Evolutionary conservation across 1,284 basidiomycete genomes (phyloP).

Genomic region (Stereum hirsutum): DNA sequence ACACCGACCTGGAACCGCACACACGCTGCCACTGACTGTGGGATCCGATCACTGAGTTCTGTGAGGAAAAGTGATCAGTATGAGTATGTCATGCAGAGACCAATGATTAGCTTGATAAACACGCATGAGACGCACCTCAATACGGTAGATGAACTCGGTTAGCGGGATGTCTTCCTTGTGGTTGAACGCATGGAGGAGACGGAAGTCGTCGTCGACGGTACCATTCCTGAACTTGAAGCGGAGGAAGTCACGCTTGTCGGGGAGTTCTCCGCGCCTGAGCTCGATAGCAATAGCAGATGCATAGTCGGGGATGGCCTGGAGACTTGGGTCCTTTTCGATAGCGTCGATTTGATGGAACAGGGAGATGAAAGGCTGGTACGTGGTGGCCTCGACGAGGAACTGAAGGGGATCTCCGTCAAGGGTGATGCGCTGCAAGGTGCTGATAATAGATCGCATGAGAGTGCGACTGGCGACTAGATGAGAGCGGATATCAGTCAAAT

Average conservation of each 20-base stretch:
- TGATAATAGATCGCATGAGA: constrained; percentile 61
- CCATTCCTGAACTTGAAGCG: constrained; percentile 85
- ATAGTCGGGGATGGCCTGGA: constrained; percentile 66
- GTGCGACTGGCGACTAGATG: constrained; percentile 69
- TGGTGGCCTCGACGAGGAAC: constrained; percentile 61
- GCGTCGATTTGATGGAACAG: constrained; percentile 74
- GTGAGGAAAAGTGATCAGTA: not conserved
- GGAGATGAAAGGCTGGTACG: constrained; percentile 86
- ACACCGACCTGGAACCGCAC: constrained; percentile 26
- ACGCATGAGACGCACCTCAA: constrained; percentile 51
- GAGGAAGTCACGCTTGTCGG: constrained; percentile 71
- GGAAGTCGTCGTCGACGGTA: constrained; percentile 43
- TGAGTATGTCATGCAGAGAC: too few relatives aligned
- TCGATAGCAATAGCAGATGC: constrained; percentile 75
- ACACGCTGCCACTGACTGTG: constrained; percentile 60
- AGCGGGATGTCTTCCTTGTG: constrained; percentile 65
- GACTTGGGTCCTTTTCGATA: constrained; percentile 43
- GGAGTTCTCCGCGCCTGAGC: constrained; percentile 60
- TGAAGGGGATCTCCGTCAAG: constrained; percentile 74
- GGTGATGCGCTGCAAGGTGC: constrained; percentile 63
- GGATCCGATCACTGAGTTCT: constrained; percentile 59
- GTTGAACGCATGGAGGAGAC: constrained; percentile 59
- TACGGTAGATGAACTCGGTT: constrained; percentile 69
- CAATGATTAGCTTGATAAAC: too few relatives aligned
- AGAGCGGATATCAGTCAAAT: too few relatives aligned